These are phyloP conservation scores for Cercophora samala DNA, from an alignment of 495 filamentous ascomycete genomes.

Conservation along the genomic window DNA sequence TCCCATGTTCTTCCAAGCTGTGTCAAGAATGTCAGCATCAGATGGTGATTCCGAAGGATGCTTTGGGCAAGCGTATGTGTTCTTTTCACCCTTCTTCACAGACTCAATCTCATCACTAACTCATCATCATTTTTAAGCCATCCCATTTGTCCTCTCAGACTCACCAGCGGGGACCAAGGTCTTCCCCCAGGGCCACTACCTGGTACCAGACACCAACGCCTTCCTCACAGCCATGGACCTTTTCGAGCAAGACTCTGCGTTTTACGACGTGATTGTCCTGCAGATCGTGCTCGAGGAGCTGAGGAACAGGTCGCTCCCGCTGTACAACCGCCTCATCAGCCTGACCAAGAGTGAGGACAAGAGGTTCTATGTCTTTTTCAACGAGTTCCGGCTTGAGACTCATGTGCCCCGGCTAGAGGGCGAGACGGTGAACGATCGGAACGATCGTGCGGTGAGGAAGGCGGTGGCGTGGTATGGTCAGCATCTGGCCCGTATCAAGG, in stretches of 20 bases:
- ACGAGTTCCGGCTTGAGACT: constrained; percentile 93
- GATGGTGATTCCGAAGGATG: constrained; percentile 66
- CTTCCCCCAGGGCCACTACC: constrained; percentile 86
- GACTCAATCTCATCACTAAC: constrained; percentile 23
- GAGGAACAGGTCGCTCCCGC: constrained; percentile 83
- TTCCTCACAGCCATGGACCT: constrained; percentile 94
- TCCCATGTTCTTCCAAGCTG: constrained; percentile 91
- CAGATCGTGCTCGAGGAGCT: constrained; percentile 97
- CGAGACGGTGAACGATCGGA: constrained; percentile 94
- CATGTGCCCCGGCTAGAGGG: constrained; percentile 69
- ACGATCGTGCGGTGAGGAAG: constrained; percentile 84
- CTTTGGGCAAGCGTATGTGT: constrained; percentile 65
- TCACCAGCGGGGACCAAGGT: constrained; percentile 75
- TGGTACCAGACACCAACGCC: constrained; percentile 94
- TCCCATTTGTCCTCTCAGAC: constrained; percentile 82
- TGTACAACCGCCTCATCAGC: constrained; percentile 88
- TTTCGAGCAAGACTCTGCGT: constrained; percentile 85
- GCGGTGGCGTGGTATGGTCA: constrained; percentile 86
- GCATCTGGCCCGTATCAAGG: constrained; percentile 64
- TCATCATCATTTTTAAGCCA: constrained; percentile 48
- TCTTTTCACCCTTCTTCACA: constrained; percentile 4
- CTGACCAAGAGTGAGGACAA: constrained; percentile 93
- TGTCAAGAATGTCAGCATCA: constrained; percentile 76
- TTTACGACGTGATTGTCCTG: constrained; percentile 91
- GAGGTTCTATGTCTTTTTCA: constrained; percentile 98